A percentile compares a stretch with the other conserved stretches of the same genome.
Evolutionary conservation across 257 asterid genomes (phyloP).

Genomic region (Gynochthodes officinalis): DNA sequence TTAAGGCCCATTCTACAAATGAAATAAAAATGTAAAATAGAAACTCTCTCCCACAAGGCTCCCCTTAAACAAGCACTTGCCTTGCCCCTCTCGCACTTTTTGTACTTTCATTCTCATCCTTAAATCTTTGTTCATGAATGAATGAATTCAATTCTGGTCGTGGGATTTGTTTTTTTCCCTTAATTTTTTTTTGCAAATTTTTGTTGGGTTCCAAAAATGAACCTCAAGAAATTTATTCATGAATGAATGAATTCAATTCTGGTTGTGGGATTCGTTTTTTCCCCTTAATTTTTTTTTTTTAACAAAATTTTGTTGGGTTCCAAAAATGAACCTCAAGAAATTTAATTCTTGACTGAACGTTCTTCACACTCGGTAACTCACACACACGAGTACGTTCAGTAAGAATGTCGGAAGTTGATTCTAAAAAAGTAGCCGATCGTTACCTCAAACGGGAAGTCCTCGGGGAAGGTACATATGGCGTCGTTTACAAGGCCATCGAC

Average conservation of each 20-base stretch:
- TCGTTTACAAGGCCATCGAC: constrained; percentile 86
- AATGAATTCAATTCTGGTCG: background rate
- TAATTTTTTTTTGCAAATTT: background rate
- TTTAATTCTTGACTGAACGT: background rate
- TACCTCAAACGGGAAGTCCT: constrained; percentile 76
- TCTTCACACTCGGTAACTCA: background rate
- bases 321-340: constrained; percentile 1
- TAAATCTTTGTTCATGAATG: constrained; percentile 1
- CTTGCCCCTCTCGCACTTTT: too few species aligned
- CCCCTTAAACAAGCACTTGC: too few species aligned
- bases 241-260: background rate
- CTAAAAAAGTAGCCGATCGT: constrained; percentile 85
- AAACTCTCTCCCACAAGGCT: too few species aligned
- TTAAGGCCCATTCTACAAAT: too few species aligned
- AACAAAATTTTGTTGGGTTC: background rate
- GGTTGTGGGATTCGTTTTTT: background rate
- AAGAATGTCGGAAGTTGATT: constrained; percentile 53
- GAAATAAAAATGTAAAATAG: too few species aligned
- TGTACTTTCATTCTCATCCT: background rate
- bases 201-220: constrained; percentile 10
- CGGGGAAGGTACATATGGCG: constrained; percentile 96
- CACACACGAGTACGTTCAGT: background rate
- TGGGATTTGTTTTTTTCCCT: background rate
- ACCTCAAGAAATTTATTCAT: background rate
- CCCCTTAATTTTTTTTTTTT: background rate